phyloP scores from a whole-genome alignment of 495 filamentous ascomycete species.

The Amniculicola lignicola region DNA sequence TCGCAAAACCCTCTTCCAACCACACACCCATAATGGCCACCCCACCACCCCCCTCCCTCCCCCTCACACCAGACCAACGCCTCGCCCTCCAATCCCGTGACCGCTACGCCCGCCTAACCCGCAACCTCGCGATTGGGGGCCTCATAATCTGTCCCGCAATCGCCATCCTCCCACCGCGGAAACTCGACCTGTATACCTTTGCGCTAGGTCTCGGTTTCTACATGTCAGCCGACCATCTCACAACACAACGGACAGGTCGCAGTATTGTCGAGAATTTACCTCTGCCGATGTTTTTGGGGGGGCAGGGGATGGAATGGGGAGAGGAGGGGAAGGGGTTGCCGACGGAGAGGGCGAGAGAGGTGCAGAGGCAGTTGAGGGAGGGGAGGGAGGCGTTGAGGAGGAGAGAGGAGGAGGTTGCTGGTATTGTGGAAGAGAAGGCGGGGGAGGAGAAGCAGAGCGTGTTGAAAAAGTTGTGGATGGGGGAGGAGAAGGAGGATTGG shows the following conservation, averaged over 20 bases:
- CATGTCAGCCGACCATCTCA: slow-evolving; percentile 64
- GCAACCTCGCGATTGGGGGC: slow-evolving; percentile 59
- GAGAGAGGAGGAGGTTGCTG: slow-evolving; percentile 15
- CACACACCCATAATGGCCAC: slow-evolving; percentile 7
- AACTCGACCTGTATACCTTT: slow-evolving; percentile 66
- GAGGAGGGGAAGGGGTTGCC: slow-evolving; percentile 25
- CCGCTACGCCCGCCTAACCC: slow-evolving; percentile 51
- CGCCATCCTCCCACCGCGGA: slow-evolving; percentile 73
- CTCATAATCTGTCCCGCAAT: slow-evolving; percentile 68
- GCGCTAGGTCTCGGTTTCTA: slow-evolving; percentile 59
- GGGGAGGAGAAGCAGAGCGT: slow-evolving; percentile 47
- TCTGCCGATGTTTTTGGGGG: not conserved
- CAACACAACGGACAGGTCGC: slow-evolving; percentile 57
- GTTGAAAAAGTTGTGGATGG: slow-evolving; percentile 62
- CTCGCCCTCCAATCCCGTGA: slow-evolving; percentile 26
- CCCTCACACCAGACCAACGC: slow-evolving; percentile 30
- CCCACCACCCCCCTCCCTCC: slow-evolving; percentile 26
- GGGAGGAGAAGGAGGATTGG: slow-evolving; percentile 61
- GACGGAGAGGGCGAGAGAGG: slow-evolving; percentile 55
- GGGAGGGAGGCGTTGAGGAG: slow-evolving; percentile 32
- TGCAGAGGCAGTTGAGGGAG: slow-evolving; percentile 33
- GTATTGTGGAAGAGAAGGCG: too few species aligned
- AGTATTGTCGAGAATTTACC: slow-evolving; percentile 40
- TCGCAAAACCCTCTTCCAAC: not conserved
- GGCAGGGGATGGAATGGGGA: too few species aligned